Conservation (phyloP, 1,139 yeast genomes). For the Wickerhamiella infanticola region DNA sequence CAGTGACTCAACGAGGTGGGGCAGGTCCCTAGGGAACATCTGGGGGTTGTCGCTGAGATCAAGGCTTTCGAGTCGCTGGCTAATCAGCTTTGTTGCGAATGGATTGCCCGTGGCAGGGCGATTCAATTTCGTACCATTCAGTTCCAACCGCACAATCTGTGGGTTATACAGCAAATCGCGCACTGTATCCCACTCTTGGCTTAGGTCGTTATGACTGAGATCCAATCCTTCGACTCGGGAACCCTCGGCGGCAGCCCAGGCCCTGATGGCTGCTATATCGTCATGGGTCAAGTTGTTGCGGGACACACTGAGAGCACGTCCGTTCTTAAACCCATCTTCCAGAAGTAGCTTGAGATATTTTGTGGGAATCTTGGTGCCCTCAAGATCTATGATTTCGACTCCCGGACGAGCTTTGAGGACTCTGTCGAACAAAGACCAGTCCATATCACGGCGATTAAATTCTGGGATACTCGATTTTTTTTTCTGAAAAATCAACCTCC, state of each 20-base stretch:
- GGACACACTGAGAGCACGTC: conserved; percentile 67
- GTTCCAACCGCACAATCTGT: conserved; percentile 39
- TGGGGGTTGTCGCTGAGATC: conserved; percentile 64
- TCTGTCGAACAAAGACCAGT: conserved; percentile 58
- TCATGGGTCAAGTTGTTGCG: conserved; percentile 44
- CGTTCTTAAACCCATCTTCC: conserved; percentile 37
- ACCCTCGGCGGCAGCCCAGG: conserved; percentile 43
- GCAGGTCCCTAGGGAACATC: conserved; percentile 56
- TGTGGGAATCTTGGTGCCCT: conserved; percentile 56
- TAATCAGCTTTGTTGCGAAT: conserved; percentile 29
- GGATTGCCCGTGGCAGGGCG: conserved; percentile 37
- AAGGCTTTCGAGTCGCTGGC: conserved; percentile 35
- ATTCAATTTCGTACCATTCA: conserved; percentile 55
- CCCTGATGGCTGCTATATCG: conserved; percentile 40
- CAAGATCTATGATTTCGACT: conserved; percentile 65
- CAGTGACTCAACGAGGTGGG: conserved; percentile 42
- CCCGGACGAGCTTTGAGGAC: conserved; percentile 39
- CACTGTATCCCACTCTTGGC: conserved; percentile 32
- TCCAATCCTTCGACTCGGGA: conserved; percentile 66
- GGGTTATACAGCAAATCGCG: conserved; percentile 21
- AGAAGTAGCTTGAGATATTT: conserved; percentile 34
- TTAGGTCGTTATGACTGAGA: conserved; percentile 65
- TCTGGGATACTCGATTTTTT: conserved; percentile 9
- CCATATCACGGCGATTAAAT: conserved; percentile 46
- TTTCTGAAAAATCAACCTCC: conserved; percentile 15